Evolutionary conservation across 345 rosid genomes (phyloP), one percentile per base, ranked within the genome.

Genomic region (Limnanthes douglasii): DNA sequence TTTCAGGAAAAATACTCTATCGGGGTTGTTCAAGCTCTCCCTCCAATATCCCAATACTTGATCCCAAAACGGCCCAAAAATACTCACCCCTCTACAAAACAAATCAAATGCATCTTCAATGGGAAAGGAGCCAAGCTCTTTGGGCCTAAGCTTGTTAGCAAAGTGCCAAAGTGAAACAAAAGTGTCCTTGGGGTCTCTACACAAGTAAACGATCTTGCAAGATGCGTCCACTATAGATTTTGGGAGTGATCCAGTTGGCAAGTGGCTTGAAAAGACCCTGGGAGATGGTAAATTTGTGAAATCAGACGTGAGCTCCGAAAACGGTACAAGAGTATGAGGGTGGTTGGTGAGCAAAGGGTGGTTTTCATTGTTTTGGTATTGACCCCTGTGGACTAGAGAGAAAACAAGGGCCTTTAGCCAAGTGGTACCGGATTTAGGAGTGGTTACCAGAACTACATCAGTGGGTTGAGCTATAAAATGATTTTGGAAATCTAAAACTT

Each of bases 321-420:
- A 73, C 51, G 82, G 77, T 16, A 73, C 73, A 8, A 73, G 66
- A 21, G 59, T 70, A 23, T 69, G 82, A 25, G 82, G 71, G 51
- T 69, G 69, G 7, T 61, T 56, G 7, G 59, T 39, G 39, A 53
- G 55, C 45, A 73, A 54, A 11, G 73, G 77, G 2, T 70, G 78
- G 28, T 23, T 21, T 1, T 24, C 1, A 4, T 21, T 22, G 28
- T 45, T 49, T 27, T 54, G 37, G 26, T 43, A 41, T 15, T 17
- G 21, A 0, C 60, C 51, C 5, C 79, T 71, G 27, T 67, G 48
- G 12, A 55, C 21, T 8, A 64, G n/a, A 26, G 74, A 43, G 34
- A 48, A 64, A 3, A 50, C 37, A 13, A 72, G 44, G 46, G 72
- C 74, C 41, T 72, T 72, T 32, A 72, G 34, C 79, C 79, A 67